Evolutionary conservation across 805 yeast genomes (phyloP), one percentile per base, ranked within the genome.

Genomic region (Ascoidea asiatica): DNA sequence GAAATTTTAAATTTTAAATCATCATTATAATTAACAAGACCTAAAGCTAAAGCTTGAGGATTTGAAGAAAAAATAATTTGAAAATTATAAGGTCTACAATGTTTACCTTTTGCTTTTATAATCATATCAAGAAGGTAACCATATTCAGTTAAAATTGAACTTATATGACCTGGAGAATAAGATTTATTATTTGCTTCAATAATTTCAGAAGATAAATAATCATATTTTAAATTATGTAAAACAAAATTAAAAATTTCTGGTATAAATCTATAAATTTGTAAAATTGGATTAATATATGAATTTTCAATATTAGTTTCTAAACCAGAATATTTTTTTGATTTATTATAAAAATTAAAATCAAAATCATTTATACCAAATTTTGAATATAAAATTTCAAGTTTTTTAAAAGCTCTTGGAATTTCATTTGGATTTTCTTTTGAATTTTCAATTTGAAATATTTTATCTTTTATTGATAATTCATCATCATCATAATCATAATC

Each of bases 111-210:
- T 0, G 95, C 87, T 57, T 85, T 84, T 38, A 71, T 72, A 62
- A 90, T 72, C 98, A 92, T 90, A 56, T 94, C 97, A 61, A 77
- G 86, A 13, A 94, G 64, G 50, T 87, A 86, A 0, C 96, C 98
- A 40, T 89, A 63, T 56, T 92, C 97, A 42, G 84, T 78, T 21
- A 88, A 61, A 3, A 89, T 58, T 2, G 83, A 77, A 41, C 56
- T 57, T 5, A 59, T 55, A n/a, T 55, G 42, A 22, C 29, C 29
- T 19, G 40, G 11, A 20, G 40, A 13, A 1, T 70, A 63, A 0
- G 71, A 70, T 44, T 64, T 67, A 44, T 20, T 52, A 6, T 33
- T 40, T n/a, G 46, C 36, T 61, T 63, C 13, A 21, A 56, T 56
- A 5, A 60, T 60, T 36, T 63, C 58, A 39, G 44, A 48, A 21